Percentiles rank a stretch among this genome's conserved stretches.
Evolutionary conservation across 176 grass and related monocot species (phyloP).

Genomic region (Areca catechu): DNA sequence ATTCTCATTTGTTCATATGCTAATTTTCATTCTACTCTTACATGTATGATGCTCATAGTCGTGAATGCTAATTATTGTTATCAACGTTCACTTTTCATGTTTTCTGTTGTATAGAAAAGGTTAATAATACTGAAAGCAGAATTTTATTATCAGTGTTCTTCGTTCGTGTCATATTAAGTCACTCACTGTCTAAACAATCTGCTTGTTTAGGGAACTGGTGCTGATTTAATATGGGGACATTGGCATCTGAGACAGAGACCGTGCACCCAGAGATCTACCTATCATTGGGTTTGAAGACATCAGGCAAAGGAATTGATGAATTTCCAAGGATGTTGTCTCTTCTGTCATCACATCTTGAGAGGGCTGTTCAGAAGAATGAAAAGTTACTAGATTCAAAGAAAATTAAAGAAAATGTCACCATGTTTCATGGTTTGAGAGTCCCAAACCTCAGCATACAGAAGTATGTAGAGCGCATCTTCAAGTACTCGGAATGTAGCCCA

Average conservation of each 20-base stretch:
- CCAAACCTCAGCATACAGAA: conserved; percentile 70
- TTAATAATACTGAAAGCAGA: no score
- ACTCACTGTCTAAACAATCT: no score
- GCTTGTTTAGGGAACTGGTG: no score
- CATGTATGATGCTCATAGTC: no score
- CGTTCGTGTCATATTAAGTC: no score
- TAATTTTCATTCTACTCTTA: no score
- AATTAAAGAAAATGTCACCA: conserved; percentile 36
- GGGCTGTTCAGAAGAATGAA: conserved; percentile 47
- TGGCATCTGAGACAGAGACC: conserved; percentile 21
- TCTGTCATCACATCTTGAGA: conserved; percentile 54
- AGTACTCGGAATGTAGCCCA: conserved; percentile 82
- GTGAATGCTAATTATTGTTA: no score
- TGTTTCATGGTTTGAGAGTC: conserved; percentile 66
- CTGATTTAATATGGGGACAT: conserved; percentile 24
- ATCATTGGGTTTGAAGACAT: conserved; percentile 52
- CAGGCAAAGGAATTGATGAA: conserved; percentile 29
- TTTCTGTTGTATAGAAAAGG: no score
- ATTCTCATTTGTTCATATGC: no score
- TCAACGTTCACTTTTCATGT: no score
- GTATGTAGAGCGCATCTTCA: conserved; percentile 83
- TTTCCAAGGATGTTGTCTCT: conserved; percentile 67
- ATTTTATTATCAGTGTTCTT: no score
- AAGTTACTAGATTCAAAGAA: conserved; percentile 39
- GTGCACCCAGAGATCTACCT: conserved; percentile 44